These are phyloP conservation scores for Blastobotrys niveus DNA, from an alignment of 1,139 yeast species.

Conservation along the genomic window DNA sequence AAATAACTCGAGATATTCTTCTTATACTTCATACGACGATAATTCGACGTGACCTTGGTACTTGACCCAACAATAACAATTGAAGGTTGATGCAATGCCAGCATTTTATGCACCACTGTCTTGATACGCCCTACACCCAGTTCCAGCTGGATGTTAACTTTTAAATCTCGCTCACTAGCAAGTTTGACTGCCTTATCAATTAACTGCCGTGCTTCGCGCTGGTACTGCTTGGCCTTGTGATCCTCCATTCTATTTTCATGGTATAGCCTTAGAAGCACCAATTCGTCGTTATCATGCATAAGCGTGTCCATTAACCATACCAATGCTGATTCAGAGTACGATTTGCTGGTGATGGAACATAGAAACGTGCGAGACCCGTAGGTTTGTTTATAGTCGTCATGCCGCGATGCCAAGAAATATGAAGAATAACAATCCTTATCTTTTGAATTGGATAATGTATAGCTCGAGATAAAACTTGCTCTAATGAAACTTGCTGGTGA, in stretches of 20 bases:
- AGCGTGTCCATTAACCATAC: conserved; percentile 25
- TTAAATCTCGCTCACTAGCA: conserved; percentile 18
- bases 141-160: conserved; percentile 27
- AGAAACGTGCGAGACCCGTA: conserved; percentile 26
- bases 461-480: conserved; percentile 11
- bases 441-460: conserved; percentile 9
- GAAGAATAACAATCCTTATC: conserved; percentile 22
- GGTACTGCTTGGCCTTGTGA: conserved; percentile 15
- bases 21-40: conserved; percentile 23
- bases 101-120: conserved; percentile 25
- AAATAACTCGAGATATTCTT: conserved; percentile 26
- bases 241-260: conserved; percentile 12
- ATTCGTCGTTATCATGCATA: conserved; percentile 29
- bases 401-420: conserved; percentile 26
- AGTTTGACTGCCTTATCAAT: conserved; percentile 19
- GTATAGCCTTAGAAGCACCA: conserved; percentile 25
- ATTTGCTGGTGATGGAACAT: conserved; percentile 22
- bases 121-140: conserved; percentile 28
- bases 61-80: conserved; percentile 26
- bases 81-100: conserved; percentile 28
- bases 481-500: conserved; percentile 12
- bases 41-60: conserved; percentile 21
- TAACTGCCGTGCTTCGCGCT: conserved; percentile 22
- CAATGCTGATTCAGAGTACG: conserved; percentile 21
- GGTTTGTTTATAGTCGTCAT: conserved; percentile 19